Conservation (phyloP, 1,139 yeast species). For the Suhomyces anneliseae region DNA sequence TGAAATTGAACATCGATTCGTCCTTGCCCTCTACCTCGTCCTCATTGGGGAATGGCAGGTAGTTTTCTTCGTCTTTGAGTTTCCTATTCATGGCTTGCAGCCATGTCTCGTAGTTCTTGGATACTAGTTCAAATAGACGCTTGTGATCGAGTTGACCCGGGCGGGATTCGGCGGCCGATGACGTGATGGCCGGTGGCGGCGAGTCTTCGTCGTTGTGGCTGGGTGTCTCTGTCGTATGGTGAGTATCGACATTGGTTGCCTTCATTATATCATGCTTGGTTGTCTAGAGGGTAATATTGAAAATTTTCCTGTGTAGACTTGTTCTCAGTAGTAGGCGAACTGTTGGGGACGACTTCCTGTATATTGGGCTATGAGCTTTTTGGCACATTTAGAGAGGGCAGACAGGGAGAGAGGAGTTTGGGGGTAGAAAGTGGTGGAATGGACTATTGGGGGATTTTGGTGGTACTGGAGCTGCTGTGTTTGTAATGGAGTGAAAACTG, state of each 20-base stretch:
- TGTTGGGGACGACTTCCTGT: not conserved
- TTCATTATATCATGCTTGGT: conserved; percentile 3
- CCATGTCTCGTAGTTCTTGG: conserved; percentile 43
- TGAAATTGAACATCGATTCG: conserved; percentile 31
- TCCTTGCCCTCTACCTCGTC: conserved; percentile 13
- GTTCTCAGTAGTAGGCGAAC: too few species aligned
- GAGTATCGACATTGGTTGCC: conserved; percentile 1
- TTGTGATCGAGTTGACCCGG: conserved; percentile 21
- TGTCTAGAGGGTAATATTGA: not conserved
- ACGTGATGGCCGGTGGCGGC: not conserved
- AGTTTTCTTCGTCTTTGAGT: conserved; percentile 26
- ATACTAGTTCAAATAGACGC: conserved; percentile 35
- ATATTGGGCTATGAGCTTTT: not conserved
- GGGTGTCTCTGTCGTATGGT: not conserved
- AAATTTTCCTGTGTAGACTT: conserved; percentile 4
- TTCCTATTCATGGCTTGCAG: conserved; percentile 34
- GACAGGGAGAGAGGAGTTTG: too few species aligned
- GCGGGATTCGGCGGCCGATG: not conserved
- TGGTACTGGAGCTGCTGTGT: too few species aligned
- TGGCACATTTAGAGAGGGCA: too few species aligned
- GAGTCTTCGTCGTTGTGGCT: not conserved
- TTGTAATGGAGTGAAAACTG: too few species aligned
- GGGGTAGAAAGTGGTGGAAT: too few species aligned
- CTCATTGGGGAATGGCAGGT: conserved; percentile 34
- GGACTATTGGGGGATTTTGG: too few species aligned